Percentiles rank a stretch among this genome's conserved stretches.
These are phyloP conservation scores for Lotmaria passim DNA, from an alignment of 208 protist species.

Conservation along the genomic window DNA sequence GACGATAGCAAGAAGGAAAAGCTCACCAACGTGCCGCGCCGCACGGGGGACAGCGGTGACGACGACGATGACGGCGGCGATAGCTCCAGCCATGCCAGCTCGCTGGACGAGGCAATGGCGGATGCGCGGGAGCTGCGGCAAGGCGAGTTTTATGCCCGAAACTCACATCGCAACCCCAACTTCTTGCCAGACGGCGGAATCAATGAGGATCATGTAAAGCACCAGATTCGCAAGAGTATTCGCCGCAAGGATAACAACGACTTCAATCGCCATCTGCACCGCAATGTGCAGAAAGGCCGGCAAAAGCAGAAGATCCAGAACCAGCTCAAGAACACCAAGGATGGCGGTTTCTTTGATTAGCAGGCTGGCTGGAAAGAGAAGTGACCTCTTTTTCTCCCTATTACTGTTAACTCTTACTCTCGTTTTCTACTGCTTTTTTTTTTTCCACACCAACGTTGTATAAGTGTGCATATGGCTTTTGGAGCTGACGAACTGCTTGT, in stretches of 20 bases:
- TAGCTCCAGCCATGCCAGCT: conserved; percentile 36
- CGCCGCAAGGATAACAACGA: conserved; percentile 66
- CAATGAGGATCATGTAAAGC: conserved; percentile 74
- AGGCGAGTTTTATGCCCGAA: conserved; percentile 24
- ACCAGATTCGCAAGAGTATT: conserved; percentile 66
- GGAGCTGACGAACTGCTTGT: too few relatives aligned
- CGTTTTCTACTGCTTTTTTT: conserved; percentile 12
- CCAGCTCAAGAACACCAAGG: conserved; percentile 67
- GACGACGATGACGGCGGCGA: conserved; percentile 17
- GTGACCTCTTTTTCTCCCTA: neutral
- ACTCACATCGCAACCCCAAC: conserved; percentile 67
- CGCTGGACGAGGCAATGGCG: conserved; percentile 51
- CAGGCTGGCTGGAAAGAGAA: too few relatives aligned
- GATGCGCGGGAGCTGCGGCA: conserved; percentile 47
- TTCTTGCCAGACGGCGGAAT: conserved; percentile 59
- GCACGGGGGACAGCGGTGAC: conserved; percentile 4
- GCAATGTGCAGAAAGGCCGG: conserved; percentile 87
- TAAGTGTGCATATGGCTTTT: neutral
- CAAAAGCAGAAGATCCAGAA: conserved; percentile 81
- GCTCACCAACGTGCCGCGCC: conserved; percentile 13
- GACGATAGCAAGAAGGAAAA: conserved; percentile 35
- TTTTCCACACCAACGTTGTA: neutral
- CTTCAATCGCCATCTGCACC: conserved; percentile 79
- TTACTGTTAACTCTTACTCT: conserved; percentile 1
- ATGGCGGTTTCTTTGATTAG: conserved; percentile 60